Percentiles rank a stretch among this genome's conserved stretches.
These are phyloP conservation scores for Ophiosphaerella narmari DNA, from an alignment of 2,329 filamentous ascomycete species.

Conservation along the genomic window DNA sequence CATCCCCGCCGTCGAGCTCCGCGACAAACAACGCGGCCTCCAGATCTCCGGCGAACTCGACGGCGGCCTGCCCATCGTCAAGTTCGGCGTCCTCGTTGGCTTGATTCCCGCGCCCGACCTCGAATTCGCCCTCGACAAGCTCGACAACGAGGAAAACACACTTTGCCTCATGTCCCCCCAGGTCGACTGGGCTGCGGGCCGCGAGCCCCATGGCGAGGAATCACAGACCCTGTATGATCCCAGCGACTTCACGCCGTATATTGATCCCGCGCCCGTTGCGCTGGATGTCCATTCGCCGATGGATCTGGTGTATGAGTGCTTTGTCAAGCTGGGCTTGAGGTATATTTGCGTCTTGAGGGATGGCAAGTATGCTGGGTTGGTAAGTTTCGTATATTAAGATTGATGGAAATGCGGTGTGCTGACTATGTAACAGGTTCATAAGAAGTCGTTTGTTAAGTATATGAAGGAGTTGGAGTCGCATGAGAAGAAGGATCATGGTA, in stretches of 20 bases:
- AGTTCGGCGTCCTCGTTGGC: conserved; percentile 79
- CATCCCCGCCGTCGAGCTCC: conserved; percentile 75
- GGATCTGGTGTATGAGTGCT: conserved; percentile 95
- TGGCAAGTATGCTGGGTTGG: conserved; percentile 85
- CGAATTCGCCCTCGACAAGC: conserved; percentile 85
- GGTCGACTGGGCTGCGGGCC: conserved; percentile 51
- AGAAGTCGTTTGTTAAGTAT: conserved; percentile 96
- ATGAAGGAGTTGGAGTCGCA: conserved; percentile 77
- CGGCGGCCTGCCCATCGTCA: conserved; percentile 84
- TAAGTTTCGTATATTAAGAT: conserved; percentile 50
- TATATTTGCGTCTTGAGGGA: conserved; percentile 89
- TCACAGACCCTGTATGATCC: conserved; percentile 58
- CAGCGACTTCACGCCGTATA: conserved; percentile 86
- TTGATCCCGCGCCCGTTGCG: conserved; percentile 87
- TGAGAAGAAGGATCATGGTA: conserved; percentile 26
- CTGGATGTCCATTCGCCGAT: conserved; percentile 89
- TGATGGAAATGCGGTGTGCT: conserved; percentile 1
- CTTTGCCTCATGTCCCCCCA: conserved; percentile 81
- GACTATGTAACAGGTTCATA: conserved; percentile 67
- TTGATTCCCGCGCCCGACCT: conserved; percentile 93
- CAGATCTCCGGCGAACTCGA: conserved; percentile 89
- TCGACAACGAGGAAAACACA: conserved; percentile 73
- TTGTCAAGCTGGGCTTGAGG: conserved; percentile 87
- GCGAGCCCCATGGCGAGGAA: conserved; percentile 59
- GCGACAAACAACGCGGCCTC: conserved; percentile 78